Base-by-base conservation (phyloP, 106 monocot species). In the Dendrobium catenatum region DNA sequence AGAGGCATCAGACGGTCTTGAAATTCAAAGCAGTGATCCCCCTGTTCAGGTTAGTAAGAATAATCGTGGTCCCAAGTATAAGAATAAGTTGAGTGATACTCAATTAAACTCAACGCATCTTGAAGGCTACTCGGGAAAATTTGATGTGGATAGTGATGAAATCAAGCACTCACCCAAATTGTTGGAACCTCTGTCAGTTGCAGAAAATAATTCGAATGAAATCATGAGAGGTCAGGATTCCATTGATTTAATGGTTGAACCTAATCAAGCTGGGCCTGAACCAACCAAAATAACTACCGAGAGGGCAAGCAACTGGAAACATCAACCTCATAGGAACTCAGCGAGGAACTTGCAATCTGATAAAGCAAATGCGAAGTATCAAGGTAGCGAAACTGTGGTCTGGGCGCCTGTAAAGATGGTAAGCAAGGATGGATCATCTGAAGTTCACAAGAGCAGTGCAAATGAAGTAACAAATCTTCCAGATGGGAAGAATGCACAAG, bases 321-420 rank as follows among this genome's bases (percentile, higher is more conserved):
- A 85, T 55, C 92, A 91, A 20, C 73, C 78, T 78, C 61, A 78
- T 16, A 94, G 86, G 70, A 90, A 81, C 79, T 42, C 88, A 42
- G 56, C 82, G n/a, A 85, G 88, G 77, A 89, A 90, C 77, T 75
- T 79, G 40, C 92, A 93, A 80, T 44, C 73, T 66, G 19, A 55
- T 64, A 89, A 85, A 73, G 42, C 81, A 51, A 72, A 43, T 64
- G 88, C 93, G 72, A 94, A 93, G 76, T 81, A 85, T 78, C 88
- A 89, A 83, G 89, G 79, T 31, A 72, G 78, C 75, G 94, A 98
- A 78, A 77, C 83, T 77, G 89, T 87, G 2, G 75, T 93, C 67
- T 99, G 95, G 98, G 93, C 98, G 46, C 98, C 98, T 68, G 90
- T 95, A 54, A 99, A 87, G 79, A 76, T 80, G 67, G 17, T 49